Evolutionary conservation across 495 filamentous ascomycete species (phyloP).

Genomic region (Penicillium riverlandense): DNA sequence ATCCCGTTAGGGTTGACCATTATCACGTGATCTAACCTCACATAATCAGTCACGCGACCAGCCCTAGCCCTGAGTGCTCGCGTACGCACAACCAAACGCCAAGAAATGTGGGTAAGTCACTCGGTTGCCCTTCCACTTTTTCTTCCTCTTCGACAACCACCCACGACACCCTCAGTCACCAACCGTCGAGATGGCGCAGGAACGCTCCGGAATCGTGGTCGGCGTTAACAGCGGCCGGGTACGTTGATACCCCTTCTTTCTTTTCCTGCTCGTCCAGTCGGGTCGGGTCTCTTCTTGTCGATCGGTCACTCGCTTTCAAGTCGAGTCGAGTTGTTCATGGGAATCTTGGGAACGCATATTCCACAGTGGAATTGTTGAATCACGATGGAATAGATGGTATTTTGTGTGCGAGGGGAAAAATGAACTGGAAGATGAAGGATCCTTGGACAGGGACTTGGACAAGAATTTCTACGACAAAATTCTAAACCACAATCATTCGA

Average conservation of each 20-base stretch:
- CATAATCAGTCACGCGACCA: conserved; percentile 5
- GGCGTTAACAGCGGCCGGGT: conserved; percentile 89
- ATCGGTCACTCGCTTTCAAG: conserved; percentile 7
- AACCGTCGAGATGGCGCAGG: conserved; percentile 52
- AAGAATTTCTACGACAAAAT: too few relatives aligned
- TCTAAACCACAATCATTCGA: not conserved
- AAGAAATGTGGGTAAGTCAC: too few relatives aligned
- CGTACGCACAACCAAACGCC: conserved; percentile 17
- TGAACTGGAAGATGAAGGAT: conserved; percentile 1
- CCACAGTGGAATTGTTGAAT: not conserved
- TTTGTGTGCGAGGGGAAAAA: conserved; percentile 1
- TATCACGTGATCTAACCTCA: too few relatives aligned
- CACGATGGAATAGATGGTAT: conserved; percentile 6
- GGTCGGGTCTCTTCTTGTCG: conserved; percentile 9
- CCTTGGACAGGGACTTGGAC: not conserved
- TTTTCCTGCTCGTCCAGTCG: conserved; percentile 2
- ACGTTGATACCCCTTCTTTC: conserved; percentile 35
- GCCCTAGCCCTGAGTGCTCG: conserved; percentile 25
- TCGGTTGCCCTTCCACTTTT: conserved; percentile 1
- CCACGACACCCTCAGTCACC: conserved; percentile 37
- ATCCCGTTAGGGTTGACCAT: too few relatives aligned
- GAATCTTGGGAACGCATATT: not conserved
- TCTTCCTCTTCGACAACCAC: conserved; percentile 36
- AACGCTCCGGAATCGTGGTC: conserved; percentile 68
- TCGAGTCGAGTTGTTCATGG: conserved; percentile 6